Base-by-base conservation (phyloP, 257 asterid genomes). In the Capsicum rhomboideum region DNA sequence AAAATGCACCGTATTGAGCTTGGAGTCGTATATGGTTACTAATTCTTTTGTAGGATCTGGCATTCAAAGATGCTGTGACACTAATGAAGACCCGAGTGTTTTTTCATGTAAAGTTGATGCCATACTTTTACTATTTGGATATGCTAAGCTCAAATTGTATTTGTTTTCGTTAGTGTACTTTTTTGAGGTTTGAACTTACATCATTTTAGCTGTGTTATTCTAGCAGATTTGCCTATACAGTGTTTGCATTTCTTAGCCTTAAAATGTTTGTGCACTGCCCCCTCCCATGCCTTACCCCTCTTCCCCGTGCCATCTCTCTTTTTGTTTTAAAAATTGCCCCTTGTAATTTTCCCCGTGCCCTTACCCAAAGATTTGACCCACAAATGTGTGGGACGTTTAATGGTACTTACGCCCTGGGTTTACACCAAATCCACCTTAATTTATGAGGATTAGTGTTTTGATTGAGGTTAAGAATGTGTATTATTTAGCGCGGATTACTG, bases 61-160 rank as follows among this genome's bases (percentile, higher is more conserved):
- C 63, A 77, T 77, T 50, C 82, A 77, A 34, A 77, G 82, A 77
- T 77, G 82, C 46, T 50, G 46, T 8, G 64, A 50, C 44, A 77
- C 82, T 77, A 77, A 77, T 77, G 82, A 50, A 77, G 64, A 77
- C 80, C 23, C 1, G 63, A 50, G 63, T 77, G 82, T 50, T 50
- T 77, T 46, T 50, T 26, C 46, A 50, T 77, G 82, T 77, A 77
- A 77, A 77, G 82, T 34, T 77, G 46, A 26, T 77, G 63, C 63
- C 26, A 17, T 50, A 77, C 55, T 71, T n/a, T n/a, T 42, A 71
- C 82, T 77, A 49, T 16, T 77, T 77, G 58, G 61, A 50, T 26
- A 26, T 50, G 44, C 82, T 77, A 26, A 77, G 80, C 82, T 77
- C 82, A 77, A 64, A 54, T 34, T 23, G 77, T 75, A 77, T 77